These are phyloP conservation scores for Parietaria judaica DNA, from an alignment of 306 rosid genomes.

Conservation along the genomic window DNA sequence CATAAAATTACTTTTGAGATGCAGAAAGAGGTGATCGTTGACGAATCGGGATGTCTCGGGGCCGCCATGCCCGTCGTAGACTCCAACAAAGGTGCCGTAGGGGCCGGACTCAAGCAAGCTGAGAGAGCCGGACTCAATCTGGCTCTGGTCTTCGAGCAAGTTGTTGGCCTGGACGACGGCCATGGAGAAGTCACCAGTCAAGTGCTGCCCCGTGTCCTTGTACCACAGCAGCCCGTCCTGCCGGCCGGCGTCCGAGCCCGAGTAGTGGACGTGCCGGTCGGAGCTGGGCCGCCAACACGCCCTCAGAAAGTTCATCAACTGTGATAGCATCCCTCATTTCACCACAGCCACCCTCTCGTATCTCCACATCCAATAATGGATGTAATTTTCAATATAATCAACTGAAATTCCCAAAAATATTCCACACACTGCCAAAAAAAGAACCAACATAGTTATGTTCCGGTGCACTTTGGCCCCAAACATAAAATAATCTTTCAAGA, in stretches of 20 bases:
- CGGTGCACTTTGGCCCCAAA: too few species aligned
- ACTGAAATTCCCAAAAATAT: too few species aligned
- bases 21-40: constrained; percentile 65
- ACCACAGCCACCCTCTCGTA: constrained; percentile 48
- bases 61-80: constrained; percentile 93
- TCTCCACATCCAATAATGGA: constrained; percentile 75
- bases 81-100: constrained; percentile 72
- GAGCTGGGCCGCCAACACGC: constrained; percentile 76
- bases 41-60: constrained; percentile 90
- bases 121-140: constrained; percentile 81
- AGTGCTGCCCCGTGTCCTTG: constrained; percentile 77
- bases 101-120: constrained; percentile 69
- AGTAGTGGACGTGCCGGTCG: constrained; percentile 21
- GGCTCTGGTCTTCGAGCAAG: constrained; percentile 95
- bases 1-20: constrained; percentile 40
- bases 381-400: constrained; percentile 21
- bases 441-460: neutral
- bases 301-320: constrained; percentile 69
- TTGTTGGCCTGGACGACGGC: constrained; percentile 96
- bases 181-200: constrained; percentile 84
- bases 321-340: constrained; percentile 99
- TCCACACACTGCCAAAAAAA: neutral
- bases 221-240: constrained; percentile 88
- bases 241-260: constrained; percentile 57
- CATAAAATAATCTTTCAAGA: too few species aligned